phyloP scores from a whole-genome alignment of 2,329 filamentous ascomycete genomes.

The Venturia pyrina region DNA sequence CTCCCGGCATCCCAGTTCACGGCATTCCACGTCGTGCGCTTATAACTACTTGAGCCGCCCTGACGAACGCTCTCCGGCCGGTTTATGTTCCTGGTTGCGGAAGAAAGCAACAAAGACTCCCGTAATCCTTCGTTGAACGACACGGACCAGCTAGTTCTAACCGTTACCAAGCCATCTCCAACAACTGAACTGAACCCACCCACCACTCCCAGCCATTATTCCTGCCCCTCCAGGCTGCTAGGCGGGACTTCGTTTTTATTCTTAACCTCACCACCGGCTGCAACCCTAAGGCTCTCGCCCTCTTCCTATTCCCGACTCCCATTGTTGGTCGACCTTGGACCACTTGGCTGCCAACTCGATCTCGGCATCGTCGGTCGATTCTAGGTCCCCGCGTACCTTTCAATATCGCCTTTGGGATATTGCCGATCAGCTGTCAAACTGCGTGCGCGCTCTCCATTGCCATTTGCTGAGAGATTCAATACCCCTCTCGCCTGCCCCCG shows the following conservation, averaged over 20 bases:
- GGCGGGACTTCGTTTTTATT: background rate
- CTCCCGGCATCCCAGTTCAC: background rate
- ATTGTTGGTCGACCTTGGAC: background rate
- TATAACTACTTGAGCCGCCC: background rate
- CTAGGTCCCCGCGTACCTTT: background rate
- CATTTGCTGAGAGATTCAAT: background rate
- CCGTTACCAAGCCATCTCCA: background rate
- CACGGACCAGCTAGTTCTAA: background rate
- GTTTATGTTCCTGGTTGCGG: background rate
- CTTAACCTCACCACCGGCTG: background rate
- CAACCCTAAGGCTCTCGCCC: background rate
- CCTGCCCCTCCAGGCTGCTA: background rate
- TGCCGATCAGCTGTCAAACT: conserved; percentile 6
- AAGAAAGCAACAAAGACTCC: background rate
- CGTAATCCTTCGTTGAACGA: background rate
- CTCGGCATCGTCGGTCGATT: background rate
- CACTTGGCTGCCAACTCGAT: background rate
- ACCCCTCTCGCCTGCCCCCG: background rate
- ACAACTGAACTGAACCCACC: background rate
- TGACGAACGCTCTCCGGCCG: background rate
- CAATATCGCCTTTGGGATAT: background rate
- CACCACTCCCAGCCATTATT: background rate
- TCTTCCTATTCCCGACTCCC: background rate
- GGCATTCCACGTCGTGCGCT: background rate
- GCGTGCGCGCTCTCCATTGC: background rate